phyloP scores from a whole-genome alignment of 2,329 filamentous ascomycete genomes.

The Aspergillus pseudoviridinutans region DNA sequence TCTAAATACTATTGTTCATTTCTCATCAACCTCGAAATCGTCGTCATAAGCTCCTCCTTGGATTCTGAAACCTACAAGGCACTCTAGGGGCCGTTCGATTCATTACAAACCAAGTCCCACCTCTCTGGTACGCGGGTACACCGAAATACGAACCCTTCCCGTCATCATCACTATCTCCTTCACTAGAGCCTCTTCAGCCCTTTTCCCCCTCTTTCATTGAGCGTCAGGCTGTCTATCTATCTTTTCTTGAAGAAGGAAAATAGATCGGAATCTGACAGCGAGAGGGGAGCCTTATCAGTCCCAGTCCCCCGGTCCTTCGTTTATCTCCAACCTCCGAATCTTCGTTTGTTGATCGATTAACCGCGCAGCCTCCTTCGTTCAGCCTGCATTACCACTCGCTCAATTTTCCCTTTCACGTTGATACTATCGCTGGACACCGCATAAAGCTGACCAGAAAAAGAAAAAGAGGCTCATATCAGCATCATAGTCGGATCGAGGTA shows the following conservation, averaged over 20 bases:
- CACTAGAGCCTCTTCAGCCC: neutral
- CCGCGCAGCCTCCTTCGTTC: slow-evolving; percentile 14
- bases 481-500: neutral
- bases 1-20: neutral
- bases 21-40: neutral
- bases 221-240: neutral
- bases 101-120: neutral
- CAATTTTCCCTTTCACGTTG: neutral
- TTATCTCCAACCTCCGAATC: slow-evolving; percentile 11
- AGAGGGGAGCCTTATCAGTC: neutral
- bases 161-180: neutral
- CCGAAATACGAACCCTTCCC: neutral
- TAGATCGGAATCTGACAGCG: neutral
- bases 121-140: neutral
- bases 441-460: neutral
- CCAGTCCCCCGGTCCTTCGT: slow-evolving; percentile 4
- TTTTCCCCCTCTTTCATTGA: neutral
- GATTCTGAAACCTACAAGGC: neutral
- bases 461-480: neutral
- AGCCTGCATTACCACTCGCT: neutral
- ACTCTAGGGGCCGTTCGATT: neutral
- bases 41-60: neutral
- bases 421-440: neutral
- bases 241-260: neutral
- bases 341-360: slow-evolving; percentile 17